Evolutionary conservation across 306 rosid genomes (phyloP).

Genomic region (Urtica urens): DNA sequence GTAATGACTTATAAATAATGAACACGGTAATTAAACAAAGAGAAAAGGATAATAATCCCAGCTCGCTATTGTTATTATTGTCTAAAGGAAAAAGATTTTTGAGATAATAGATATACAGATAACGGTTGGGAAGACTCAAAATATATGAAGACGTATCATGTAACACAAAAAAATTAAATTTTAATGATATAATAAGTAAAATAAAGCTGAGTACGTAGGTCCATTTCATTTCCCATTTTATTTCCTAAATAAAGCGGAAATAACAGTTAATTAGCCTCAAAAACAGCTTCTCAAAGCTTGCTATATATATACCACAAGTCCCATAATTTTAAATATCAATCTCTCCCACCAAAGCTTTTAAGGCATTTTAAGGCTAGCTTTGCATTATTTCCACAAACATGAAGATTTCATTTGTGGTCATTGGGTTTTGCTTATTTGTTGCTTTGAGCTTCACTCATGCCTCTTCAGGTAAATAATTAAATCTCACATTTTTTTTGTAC

Average conservation of each 20-base stretch:
- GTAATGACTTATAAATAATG: no score
- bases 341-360: conserved; percentile 9
- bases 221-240: background rate
- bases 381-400: background rate
- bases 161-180: background rate
- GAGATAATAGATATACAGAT: background rate
- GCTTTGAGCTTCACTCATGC: conserved; percentile 20
- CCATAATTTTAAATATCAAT: background rate
- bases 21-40: no score
- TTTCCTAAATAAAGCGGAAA: background rate
- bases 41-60: no score
- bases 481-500: background rate
- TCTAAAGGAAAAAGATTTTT: no score
- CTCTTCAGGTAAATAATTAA: conserved; percentile 22
- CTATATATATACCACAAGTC: conserved; percentile 9
- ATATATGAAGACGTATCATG: background rate
- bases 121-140: background rate
- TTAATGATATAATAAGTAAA: no score
- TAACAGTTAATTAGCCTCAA: conserved; percentile 1
- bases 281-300: background rate
- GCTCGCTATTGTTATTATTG: no score
- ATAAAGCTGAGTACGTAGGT: no score
- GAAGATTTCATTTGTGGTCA: conserved; percentile 14
- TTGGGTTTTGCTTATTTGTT: conserved; percentile 20
- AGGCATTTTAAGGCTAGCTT: background rate